Evolutionary conservation across 106 monocot genomes (phyloP), one percentile per base, ranked within the genome.

Genomic region (Alisma plantagoaquatica): DNA sequence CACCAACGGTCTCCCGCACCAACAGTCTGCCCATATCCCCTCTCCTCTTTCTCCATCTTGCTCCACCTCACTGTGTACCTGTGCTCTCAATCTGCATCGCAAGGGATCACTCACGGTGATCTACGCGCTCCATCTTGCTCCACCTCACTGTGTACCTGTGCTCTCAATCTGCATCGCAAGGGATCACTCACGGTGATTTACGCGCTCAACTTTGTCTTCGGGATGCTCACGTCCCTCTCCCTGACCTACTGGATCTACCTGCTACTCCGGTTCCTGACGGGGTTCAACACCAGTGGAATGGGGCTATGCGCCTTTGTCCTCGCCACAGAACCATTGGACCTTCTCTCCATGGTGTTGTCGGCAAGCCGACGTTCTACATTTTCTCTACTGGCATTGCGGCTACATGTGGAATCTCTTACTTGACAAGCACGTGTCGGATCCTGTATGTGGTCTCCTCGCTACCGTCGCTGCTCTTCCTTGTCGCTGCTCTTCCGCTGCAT

Each of bases 361-460:
- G 87, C 8, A 87, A 84, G 93, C 87, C 80, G 35, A 81, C 80
- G 19, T 94, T 94, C 75, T 94, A 87, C 84, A 87, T 87, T 70
- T 94, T 87, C 77, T 84, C 87, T 51, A 65, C 50, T 45, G 93
- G 83, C 35, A 80, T 73, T 58, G 80, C 73, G 12, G 14, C 68
- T 33, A 80, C 87, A 61, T 58, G 83, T 21, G 65, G 62, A 54
- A 49, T 71, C 5, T 83, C 93, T 41, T 78, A 73, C 70, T 2
- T 67, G 51, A 70, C 84, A 56, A 63, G 9, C 4, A 59, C 80
- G 2, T 94, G 93, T 87, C 67, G 93, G 14, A 10, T 26, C 1
- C 83, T 87, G 44, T 94, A 84, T 59, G 27, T 80, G 22, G 66
- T 72, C 49, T 62, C 80, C 27, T 87, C 93, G 46, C 50, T 87